Conservation (phyloP, 2,329 filamentous ascomycete genomes). For the Ascochyta fabae region DNA sequence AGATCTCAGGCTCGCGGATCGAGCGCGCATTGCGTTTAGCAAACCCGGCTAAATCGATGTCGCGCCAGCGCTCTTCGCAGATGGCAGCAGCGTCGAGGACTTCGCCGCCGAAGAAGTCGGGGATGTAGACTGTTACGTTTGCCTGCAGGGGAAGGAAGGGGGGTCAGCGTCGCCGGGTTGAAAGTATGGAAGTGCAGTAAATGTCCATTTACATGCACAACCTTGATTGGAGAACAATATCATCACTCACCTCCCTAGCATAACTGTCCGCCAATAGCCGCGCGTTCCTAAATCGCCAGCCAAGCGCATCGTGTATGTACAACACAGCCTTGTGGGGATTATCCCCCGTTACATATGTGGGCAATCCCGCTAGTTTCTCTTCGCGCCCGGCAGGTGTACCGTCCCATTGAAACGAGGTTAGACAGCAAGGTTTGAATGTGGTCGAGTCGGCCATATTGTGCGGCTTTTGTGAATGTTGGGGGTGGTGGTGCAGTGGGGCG, state of each 20-base stretch:
- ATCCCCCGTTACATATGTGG: constrained; percentile 50
- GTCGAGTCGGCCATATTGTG: background rate
- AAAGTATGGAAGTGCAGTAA: too few relatives aligned
- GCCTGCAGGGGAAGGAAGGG: constrained; percentile 11
- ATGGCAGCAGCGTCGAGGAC: constrained; percentile 13
- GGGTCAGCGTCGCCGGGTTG: background rate
- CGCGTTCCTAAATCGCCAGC: constrained; percentile 52
- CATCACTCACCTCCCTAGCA: constrained; percentile 35
- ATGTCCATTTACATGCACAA: too few relatives aligned
- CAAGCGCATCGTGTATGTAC: constrained; percentile 51
- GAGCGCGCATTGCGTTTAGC: constrained; percentile 41
- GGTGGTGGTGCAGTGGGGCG: too few relatives aligned
- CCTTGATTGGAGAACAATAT: too few relatives aligned
- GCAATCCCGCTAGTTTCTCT: constrained; percentile 38
- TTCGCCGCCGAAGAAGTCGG: constrained; percentile 48
- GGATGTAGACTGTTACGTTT: constrained; percentile 53
- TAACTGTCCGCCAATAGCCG: constrained; percentile 55
- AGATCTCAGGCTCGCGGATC: constrained; percentile 45
- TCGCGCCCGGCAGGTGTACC: constrained; percentile 46
- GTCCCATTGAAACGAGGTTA: constrained; percentile 43
- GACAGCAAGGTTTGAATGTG: constrained; percentile 29
- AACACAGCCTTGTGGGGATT: constrained; percentile 48
- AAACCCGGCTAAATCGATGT: constrained; percentile 49
- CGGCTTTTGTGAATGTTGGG: background rate
- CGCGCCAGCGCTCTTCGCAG: constrained; percentile 12